phyloP scores from a whole-genome alignment of 768 basidiomycete species.

The Russula lepida region DNA sequence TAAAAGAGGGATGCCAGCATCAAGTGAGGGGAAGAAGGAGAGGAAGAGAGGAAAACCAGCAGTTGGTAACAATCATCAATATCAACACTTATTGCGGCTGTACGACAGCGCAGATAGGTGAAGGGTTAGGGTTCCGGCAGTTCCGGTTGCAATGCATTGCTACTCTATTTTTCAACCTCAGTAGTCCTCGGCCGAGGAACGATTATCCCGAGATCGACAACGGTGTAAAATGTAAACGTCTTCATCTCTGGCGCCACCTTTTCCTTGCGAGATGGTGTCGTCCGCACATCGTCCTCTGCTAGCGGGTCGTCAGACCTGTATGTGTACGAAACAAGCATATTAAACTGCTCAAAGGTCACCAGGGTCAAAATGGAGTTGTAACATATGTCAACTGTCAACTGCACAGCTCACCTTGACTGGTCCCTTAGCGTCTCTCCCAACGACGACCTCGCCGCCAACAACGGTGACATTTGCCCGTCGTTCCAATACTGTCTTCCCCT shows the following conservation, averaged over 20 bases:
- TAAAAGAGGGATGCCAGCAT: constrained; percentile 16
- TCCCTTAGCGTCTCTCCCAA: constrained; percentile 71
- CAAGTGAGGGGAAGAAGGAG: neutral
- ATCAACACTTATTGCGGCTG: neutral
- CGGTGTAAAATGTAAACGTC: constrained; percentile 84
- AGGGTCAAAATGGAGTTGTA: neutral
- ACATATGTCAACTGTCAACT: neutral
- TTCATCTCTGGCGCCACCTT: constrained; percentile 62
- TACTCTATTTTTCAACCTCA: neutral
- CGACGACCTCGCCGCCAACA: constrained; percentile 81
- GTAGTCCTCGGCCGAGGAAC: constrained; percentile 34
- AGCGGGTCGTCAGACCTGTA: constrained; percentile 85
- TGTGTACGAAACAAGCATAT: constrained; percentile 89
- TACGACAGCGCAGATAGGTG: too few species aligned
- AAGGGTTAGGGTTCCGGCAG: constrained; percentile 8
- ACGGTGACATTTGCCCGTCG: constrained; percentile 83
- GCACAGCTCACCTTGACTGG: constrained; percentile 60
- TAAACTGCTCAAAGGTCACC: constrained; percentile 51
- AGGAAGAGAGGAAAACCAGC: neutral
- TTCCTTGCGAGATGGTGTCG: constrained; percentile 33
- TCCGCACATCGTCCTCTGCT: constrained; percentile 44
- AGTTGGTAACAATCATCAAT: neutral
- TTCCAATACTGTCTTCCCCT: constrained; percentile 66
- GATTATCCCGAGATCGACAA: constrained; percentile 70
- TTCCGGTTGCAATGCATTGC: too few species aligned